These are phyloP conservation scores for Pterocarpus macrocarpus DNA, from an alignment of 306 rosid species.

Conservation along the genomic window DNA sequence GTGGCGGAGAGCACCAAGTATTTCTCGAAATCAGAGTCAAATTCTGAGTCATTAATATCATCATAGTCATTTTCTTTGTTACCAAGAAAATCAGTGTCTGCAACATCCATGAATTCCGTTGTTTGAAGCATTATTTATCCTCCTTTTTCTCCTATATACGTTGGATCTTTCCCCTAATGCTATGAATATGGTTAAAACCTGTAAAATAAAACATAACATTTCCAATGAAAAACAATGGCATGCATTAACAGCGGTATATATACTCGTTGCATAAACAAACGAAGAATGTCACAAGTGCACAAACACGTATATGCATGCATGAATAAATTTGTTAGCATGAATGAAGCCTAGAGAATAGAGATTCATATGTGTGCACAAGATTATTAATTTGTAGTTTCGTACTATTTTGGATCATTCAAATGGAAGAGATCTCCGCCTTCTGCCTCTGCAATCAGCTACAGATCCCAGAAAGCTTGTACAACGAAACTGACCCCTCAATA, in stretches of 20 bases:
- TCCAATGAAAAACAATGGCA: slow-evolving; percentile 3
- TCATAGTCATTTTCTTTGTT: slow-evolving; percentile 48
- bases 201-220: neutral
- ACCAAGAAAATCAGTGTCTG: slow-evolving; percentile 59
- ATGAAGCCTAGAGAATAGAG: neutral
- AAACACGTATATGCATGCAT: slow-evolving; percentile 24
- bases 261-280: slow-evolving; percentile 11
- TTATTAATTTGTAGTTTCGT: slow-evolving; percentile 3
- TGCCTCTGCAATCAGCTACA: slow-evolving; percentile 10
- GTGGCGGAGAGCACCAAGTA: slow-evolving; percentile 49
- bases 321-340: slow-evolving; percentile 2
- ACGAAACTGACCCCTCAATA: slow-evolving; percentile 28
- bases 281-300: neutral
- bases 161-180: slow-evolving; percentile 26
- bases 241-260: neutral
- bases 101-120: slow-evolving; percentile 58
- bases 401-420: slow-evolving; percentile 25
- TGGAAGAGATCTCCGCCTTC: slow-evolving; percentile 20
- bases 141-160: slow-evolving; percentile 13
- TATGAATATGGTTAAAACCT: slow-evolving; percentile 24
- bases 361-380: neutral
- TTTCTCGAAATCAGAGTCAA: slow-evolving; percentile 58
- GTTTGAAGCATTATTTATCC: slow-evolving; percentile 47
- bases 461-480: slow-evolving; percentile 22
- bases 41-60: slow-evolving; percentile 47